These are phyloP conservation scores for Talaromyces sp. DNA, from an alignment of 2,329 filamentous ascomycete species.

Conservation along the genomic window DNA sequence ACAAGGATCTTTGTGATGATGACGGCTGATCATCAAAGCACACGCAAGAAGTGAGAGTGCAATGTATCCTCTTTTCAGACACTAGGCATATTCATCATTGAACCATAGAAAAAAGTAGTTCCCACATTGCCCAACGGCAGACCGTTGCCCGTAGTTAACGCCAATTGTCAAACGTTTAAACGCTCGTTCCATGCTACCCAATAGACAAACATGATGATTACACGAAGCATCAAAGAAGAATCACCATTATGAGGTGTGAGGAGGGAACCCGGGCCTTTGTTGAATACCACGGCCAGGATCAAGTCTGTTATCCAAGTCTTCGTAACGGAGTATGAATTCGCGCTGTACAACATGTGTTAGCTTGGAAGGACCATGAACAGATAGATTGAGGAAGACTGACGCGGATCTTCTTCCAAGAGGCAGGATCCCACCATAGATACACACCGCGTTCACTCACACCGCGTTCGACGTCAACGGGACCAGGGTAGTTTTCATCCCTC, in stretches of 20 bases:
- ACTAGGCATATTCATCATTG: constrained; percentile 10
- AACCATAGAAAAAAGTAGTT: constrained; percentile 14
- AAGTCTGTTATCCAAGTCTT: constrained; percentile 48
- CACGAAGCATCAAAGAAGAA: constrained; percentile 17
- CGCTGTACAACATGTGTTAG: constrained; percentile 30
- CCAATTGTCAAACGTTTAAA: constrained; percentile 13
- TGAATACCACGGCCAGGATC: constrained; percentile 37
- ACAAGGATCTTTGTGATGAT: neutral
- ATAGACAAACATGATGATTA: constrained; percentile 18
- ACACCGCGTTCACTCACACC: constrained; percentile 50
- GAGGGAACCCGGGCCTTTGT: constrained; percentile 35
- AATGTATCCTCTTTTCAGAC: constrained; percentile 8
- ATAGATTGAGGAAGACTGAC: constrained; percentile 30
- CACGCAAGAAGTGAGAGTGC: neutral
- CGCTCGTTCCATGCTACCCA: constrained; percentile 17
- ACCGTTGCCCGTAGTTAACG: constrained; percentile 15
- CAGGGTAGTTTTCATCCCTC: constrained; percentile 46
- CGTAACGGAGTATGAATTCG: constrained; percentile 49
- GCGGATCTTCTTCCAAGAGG: constrained; percentile 48
- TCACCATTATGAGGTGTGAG: constrained; percentile 32
- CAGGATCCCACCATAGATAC: constrained; percentile 50
- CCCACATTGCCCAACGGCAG: constrained; percentile 17
- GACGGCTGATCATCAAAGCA: neutral
- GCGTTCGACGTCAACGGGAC: constrained; percentile 47
- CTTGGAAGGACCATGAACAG: neutral